These are phyloP conservation scores for Castanospermum australe DNA, from an alignment of 306 rosid species.

Conservation along the genomic window DNA sequence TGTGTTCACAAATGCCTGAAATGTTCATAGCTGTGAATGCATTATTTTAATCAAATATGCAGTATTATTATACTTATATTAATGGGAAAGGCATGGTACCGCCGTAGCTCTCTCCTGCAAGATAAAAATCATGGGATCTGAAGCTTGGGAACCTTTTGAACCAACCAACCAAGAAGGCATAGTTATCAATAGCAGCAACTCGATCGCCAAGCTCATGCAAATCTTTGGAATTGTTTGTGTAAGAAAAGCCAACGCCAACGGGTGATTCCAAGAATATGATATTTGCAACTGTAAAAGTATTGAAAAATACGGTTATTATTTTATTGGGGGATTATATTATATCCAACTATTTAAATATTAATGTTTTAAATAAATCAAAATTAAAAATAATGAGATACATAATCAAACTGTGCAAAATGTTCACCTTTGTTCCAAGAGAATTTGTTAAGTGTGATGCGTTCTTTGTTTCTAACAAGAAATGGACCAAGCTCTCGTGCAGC, in stretches of 20 bases:
- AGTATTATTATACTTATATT: no score
- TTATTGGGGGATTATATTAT: background rate
- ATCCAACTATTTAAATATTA: background rate
- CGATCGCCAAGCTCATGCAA: constrained; percentile 55
- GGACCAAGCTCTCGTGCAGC: constrained; percentile 86
- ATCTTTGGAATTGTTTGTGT: constrained; percentile 57
- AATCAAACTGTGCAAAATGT: background rate
- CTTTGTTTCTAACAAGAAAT: constrained; percentile 46
- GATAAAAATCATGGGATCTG: constrained; percentile 51
- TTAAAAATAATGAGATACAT: background rate
- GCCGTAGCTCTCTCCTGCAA: constrained; percentile 75
- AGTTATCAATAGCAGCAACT: constrained; percentile 56
- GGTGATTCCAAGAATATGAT: constrained; percentile 73
- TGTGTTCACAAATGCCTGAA: no score
- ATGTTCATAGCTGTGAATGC: background rate
- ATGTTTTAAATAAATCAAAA: background rate
- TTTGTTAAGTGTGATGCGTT: constrained; percentile 35
- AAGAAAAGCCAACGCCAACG: constrained; percentile 72
- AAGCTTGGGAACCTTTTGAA: constrained; percentile 59
- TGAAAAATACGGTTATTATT: background rate
- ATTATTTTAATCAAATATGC: background rate
- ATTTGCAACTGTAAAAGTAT: constrained; percentile 52
- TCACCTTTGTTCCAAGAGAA: constrained; percentile 71
- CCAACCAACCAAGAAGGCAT: constrained; percentile 60
- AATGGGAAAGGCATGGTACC: constrained; percentile 25